Evolutionary conservation across 2,329 filamentous ascomycete species (phyloP), one percentile per base, ranked within the genome.

Genomic region (Nothophaeocryptopus gaeumannii): DNA sequence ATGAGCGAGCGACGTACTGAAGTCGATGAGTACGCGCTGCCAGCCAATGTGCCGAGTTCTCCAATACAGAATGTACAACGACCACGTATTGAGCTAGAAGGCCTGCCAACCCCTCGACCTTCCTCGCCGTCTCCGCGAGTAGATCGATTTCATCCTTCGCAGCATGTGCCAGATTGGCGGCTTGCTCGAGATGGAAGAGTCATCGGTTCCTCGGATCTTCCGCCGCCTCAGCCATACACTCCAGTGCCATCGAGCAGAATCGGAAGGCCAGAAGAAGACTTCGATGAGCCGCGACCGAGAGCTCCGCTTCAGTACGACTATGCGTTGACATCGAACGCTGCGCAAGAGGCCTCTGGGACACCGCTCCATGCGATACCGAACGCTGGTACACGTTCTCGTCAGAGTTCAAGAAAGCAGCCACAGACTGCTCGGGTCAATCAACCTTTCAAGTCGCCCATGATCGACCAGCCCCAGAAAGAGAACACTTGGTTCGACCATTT

Each of bases 401-500:
- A 52, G 5, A 55, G 44, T 29, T 59, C 51, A 5, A 49, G 42
- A 13, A 61, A 59, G 46, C 53, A 50, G 16, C 34, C 36, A 16
- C 55, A 47, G 29, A 51, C 56, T 37, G 20, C 39, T 3, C 51
- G 46, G 14, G 41, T 53, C 13, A 66, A 67, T 39, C 67, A 62
- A 35, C 60, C 67, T 2, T 70, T 68, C 43, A 52, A 62, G 5
- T 57, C 59, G 20, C 66, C 64, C 20, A 39, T 59, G 8, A 53
- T 58, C 10, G 51, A 54, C 9, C 48, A 50, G 8, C 42, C 55
- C 8, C 41, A 47, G 3, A 42, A 39, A 16, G 62, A 64, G 35
- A 62, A 59, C 31, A 60, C 62, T 1, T 65, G 60, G 63, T 65
- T 65, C 39, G 64, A 66, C 30, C 61, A 62, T 35, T 48, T 63